A percentile compares a stretch with the other conserved stretches of the same genome.
Evolutionary conservation across 2,329 filamentous ascomycete species (phyloP).

Genomic region (Myriosclerotinia curreyana): DNA sequence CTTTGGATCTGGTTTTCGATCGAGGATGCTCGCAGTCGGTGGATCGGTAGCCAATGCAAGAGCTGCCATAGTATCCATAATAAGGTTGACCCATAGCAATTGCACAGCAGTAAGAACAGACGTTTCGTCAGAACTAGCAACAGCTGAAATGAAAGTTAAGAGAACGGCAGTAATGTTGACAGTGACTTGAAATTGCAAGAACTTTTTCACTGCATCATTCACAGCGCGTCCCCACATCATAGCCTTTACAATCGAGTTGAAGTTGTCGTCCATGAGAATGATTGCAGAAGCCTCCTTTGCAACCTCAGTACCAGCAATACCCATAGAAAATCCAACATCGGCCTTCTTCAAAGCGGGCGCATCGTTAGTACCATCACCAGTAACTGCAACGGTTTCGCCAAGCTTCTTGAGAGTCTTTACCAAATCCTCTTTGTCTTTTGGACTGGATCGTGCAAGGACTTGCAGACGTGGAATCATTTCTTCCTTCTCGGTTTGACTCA

Average conservation of each 20-base stretch:
- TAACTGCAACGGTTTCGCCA: conserved; percentile 64
- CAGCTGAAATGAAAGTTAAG: conserved; percentile 74
- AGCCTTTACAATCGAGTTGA: conserved; percentile 60
- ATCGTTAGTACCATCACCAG: conserved; percentile 65
- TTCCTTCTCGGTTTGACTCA: conserved; percentile 58
- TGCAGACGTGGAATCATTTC: conserved; percentile 59
- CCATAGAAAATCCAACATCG: conserved; percentile 67
- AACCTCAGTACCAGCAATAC: conserved; percentile 63
- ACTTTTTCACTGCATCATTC: conserved; percentile 54
- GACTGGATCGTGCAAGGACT: conserved; percentile 66
- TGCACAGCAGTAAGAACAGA: conserved; percentile 77
- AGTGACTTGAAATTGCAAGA: conserved; percentile 59
- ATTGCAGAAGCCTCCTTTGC: conserved; percentile 61
- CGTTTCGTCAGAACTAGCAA: conserved; percentile 58
- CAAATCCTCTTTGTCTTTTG: conserved; percentile 65
- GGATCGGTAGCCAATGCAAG: conserved; percentile 73
- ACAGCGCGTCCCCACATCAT: conserved; percentile 60
- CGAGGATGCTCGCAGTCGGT: conserved; percentile 65
- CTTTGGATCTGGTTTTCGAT: conserved; percentile 72
- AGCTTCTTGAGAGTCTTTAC: conserved; percentile 63
- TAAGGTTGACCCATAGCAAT: conserved; percentile 78
- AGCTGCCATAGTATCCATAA: conserved; percentile 81
- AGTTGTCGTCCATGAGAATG: conserved; percentile 62
- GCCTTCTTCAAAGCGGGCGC: conserved; percentile 63
- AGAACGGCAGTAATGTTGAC: conserved; percentile 79